phyloP scores from a whole-genome alignment of 2,329 filamentous ascomycete species.

The Fusarium sp. region DNA sequence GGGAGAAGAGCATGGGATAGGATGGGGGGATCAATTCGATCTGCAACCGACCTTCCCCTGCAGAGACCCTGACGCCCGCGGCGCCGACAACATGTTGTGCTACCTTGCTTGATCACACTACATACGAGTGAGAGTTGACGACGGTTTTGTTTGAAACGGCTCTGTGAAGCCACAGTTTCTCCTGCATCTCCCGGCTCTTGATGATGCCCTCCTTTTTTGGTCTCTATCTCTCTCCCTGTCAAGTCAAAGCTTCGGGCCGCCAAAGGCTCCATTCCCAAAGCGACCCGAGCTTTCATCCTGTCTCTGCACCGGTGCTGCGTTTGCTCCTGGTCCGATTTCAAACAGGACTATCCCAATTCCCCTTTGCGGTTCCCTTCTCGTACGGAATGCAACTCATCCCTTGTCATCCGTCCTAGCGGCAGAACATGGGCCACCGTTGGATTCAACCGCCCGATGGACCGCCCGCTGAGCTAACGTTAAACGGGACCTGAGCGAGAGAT shows the following conservation, averaged over 20 bases:
- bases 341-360: conserved; percentile 20
- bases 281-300: conserved; percentile 28
- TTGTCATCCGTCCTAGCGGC: conserved; percentile 31
- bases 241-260: conserved; percentile 24
- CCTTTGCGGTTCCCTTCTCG: conserved; percentile 15
- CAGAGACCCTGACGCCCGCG: conserved; percentile 20
- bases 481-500: conserved; percentile 3
- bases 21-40: conserved; percentile 31
- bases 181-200: conserved; percentile 4
- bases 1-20: not conserved
- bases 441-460: conserved; percentile 29
- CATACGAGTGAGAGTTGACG: conserved; percentile 8
- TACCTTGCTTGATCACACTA: conserved; percentile 10
- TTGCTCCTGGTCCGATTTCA: conserved; percentile 10
- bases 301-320: not conserved
- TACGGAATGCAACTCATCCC: conserved; percentile 30
- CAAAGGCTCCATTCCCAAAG: conserved; percentile 18
- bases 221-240: not conserved
- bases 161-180: conserved; percentile 3
- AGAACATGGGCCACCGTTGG: conserved; percentile 41
- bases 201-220: not conserved
- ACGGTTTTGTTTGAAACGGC: conserved; percentile 15
- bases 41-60: conserved; percentile 33
- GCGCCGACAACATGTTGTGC: conserved; percentile 28
- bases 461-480: conserved; percentile 29